These are phyloP conservation scores for Schizosaccharomyces lindneri DNA, from an alignment of 805 yeast genomes.

Conservation along the genomic window DNA sequence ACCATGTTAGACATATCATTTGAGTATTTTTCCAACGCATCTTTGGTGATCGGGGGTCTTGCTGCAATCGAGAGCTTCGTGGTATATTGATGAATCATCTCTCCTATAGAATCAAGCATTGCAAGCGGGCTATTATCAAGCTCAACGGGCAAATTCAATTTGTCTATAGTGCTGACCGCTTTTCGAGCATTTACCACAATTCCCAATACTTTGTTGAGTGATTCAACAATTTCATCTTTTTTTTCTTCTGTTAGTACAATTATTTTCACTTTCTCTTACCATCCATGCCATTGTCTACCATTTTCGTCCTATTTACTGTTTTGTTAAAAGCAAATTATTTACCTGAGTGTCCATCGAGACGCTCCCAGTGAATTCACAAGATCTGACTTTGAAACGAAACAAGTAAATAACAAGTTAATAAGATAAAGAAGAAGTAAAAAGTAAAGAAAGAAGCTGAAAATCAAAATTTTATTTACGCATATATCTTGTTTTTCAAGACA, in stretches of 20 bases:
- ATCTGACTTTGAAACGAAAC: no score
- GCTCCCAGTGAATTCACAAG: no score
- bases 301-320: no score
- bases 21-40: background rate
- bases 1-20: background rate
- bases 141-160: background rate
- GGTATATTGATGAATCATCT: background rate
- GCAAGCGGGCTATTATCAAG: background rate
- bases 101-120: background rate
- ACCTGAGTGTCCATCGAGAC: no score
- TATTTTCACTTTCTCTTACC: no score
- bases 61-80: background rate
- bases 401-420: no score
- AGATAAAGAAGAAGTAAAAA: no score
- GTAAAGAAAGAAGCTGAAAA: no score
- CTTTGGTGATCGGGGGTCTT: constrained; percentile 1
- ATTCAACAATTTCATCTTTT: background rate
- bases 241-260: background rate
- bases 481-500: no score
- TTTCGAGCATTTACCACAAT: background rate
- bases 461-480: no score
- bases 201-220: background rate
- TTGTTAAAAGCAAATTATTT: no score
- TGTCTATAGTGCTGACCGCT: background rate
- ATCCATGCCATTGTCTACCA: no score